These are phyloP conservation scores for Rhodosorus marinus DNA, from an alignment of 23 red algal genomes.

Conservation along the genomic window DNA sequence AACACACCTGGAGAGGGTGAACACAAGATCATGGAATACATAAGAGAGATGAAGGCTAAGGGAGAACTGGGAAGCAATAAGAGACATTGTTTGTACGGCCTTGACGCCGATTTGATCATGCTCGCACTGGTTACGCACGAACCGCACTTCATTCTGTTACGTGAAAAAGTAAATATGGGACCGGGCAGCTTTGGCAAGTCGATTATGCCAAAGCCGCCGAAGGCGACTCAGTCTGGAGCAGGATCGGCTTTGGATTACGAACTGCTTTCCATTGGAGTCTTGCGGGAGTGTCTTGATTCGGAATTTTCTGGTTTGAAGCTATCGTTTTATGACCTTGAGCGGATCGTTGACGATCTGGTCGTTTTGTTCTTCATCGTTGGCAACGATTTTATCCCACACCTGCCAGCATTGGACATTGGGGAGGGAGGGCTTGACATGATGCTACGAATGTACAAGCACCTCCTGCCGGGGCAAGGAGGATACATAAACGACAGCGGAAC, in stretches of 20 bases:
- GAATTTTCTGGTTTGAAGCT: constrained; percentile 23
- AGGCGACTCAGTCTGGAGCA: no score
- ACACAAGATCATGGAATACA: constrained; percentile 98
- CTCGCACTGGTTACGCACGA: constrained; percentile 91
- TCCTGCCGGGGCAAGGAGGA: constrained; percentile 34
- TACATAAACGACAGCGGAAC: constrained; percentile 40
- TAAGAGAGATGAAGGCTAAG: constrained; percentile 44
- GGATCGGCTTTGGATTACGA: no score
- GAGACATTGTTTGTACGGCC: constrained; percentile 91
- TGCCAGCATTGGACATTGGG: constrained; percentile 87
- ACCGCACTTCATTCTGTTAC: constrained; percentile 69
- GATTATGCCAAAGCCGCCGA: not conserved
- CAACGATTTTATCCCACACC: constrained; percentile 94
- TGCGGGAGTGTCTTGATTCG: constrained; percentile 78
- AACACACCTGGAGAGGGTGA: constrained; percentile 92
- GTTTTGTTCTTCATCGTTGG: constrained; percentile 99
- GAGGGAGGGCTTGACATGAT: constrained; percentile 90
- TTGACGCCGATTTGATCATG: constrained; percentile 99
- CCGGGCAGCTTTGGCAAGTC: not conserved
- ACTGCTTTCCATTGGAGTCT: constrained; percentile 48
- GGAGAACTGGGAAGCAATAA: constrained; percentile 27
- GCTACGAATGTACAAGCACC: constrained; percentile 77
- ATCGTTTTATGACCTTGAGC: constrained; percentile 57
- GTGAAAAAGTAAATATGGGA: constrained; percentile 44
- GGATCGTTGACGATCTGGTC: constrained; percentile 86